These are phyloP conservation scores for Allodekkera sacchari DNA, from an alignment of 805 yeast genomes.

Conservation along the genomic window DNA sequence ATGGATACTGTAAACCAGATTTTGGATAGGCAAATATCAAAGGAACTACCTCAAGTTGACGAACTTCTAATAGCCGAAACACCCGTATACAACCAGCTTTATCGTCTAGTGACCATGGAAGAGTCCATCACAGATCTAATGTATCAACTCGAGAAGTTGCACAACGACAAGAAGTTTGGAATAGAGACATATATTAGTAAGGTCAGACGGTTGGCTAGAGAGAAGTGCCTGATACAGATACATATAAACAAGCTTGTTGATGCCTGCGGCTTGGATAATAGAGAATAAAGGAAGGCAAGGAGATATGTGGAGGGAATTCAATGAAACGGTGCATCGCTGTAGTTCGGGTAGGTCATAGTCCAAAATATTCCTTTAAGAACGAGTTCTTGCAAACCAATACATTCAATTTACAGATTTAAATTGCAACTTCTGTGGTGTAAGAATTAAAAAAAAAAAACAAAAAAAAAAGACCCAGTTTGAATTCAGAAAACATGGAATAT, in stretches of 20 bases:
- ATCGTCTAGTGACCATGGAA: conserved; percentile 56
- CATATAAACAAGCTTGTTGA: conserved; percentile 30
- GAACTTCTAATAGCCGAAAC: conserved; percentile 42
- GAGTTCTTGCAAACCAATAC: too few relatives aligned
- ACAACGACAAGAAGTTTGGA: conserved; percentile 38
- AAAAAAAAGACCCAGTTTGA: too few relatives aligned
- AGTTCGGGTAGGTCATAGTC: too few relatives aligned
- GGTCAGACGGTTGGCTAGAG: conserved; percentile 50
- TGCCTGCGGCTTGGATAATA: conserved; percentile 12
- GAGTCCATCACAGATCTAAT: conserved; percentile 31
- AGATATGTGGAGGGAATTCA: too few relatives aligned
- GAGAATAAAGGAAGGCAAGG: background rate
- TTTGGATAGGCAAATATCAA: conserved; percentile 19
- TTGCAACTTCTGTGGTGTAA: too few relatives aligned
- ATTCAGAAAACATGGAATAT: too few relatives aligned
- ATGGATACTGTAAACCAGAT: conserved; percentile 9
- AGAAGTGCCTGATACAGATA: conserved; percentile 49
- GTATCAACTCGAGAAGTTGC: conserved; percentile 47
- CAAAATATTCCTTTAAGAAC: too few relatives aligned
- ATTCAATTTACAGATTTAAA: too few relatives aligned
- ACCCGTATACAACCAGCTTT: conserved; percentile 50
- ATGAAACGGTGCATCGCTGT: too few relatives aligned
- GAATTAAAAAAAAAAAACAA: too few relatives aligned
- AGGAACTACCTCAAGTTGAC: conserved; percentile 29
- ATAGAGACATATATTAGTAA: conserved; percentile 33